Evolutionary conservation across 192 early-diverging fungal species (phyloP).

Genomic region (Irineochytrium annulatum): DNA sequence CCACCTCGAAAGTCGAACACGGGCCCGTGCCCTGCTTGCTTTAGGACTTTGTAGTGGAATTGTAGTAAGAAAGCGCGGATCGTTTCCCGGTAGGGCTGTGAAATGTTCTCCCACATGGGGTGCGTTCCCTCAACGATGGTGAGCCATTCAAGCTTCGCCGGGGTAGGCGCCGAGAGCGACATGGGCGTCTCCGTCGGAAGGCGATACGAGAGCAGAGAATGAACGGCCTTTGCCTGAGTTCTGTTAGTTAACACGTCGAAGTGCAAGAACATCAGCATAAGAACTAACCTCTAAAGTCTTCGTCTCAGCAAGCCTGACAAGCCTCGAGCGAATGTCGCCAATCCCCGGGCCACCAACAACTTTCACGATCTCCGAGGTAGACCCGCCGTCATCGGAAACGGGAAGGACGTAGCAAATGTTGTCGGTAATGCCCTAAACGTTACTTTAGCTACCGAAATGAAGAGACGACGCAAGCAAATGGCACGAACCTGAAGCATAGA

Average conservation of each 20-base stretch:
- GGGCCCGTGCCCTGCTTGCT: constrained; percentile 34
- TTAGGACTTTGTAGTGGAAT: constrained; percentile 65
- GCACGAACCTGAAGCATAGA: constrained; percentile 44
- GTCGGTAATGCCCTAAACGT: constrained; percentile 52
- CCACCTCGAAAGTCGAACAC: constrained; percentile 69
- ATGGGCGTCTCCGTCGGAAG: constrained; percentile 53
- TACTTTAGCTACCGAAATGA: background rate
- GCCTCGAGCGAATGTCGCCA: constrained; percentile 65
- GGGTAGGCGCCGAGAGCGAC: constrained; percentile 7
- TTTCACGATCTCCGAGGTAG: constrained; percentile 58
- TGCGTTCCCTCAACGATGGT: constrained; percentile 71
- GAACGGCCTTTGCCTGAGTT: constrained; percentile 55
- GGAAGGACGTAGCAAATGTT: constrained; percentile 66
- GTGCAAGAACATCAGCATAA: constrained; percentile 6
- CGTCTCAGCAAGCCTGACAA: constrained; percentile 62
- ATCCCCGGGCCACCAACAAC: constrained; percentile 73
- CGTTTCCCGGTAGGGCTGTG: constrained; percentile 50
- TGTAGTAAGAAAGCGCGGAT: constrained; percentile 69
- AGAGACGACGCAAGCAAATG: background rate
- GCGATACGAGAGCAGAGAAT: constrained; percentile 65
- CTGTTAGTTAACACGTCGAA: too few relatives aligned
- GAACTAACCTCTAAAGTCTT: constrained; percentile 41
- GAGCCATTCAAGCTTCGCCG: constrained; percentile 68
- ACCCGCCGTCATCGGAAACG: constrained; percentile 68
- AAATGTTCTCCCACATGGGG: constrained; percentile 46